Evolutionary conservation across 2,329 filamentous ascomycete genomes (phyloP).

Genomic region (Penicillium fuscoglaucum): DNA sequence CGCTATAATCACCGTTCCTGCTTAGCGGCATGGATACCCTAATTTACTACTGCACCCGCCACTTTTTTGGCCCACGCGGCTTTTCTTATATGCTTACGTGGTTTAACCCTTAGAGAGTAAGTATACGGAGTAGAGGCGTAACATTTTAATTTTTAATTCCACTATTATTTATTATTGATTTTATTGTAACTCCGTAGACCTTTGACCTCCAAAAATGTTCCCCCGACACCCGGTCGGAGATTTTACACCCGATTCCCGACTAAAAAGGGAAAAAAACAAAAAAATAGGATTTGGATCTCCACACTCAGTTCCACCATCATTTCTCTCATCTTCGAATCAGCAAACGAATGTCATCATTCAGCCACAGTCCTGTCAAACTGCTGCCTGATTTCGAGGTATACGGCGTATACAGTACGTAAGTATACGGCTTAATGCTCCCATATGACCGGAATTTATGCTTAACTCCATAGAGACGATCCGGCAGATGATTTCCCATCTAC

Average conservation of each 20-base stretch:
- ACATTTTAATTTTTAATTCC: background rate
- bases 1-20: conserved; percentile 7
- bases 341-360: conserved; percentile 9
- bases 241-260: conserved; percentile 4
- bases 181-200: background rate
- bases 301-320: conserved; percentile 2
- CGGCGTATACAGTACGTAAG: background rate
- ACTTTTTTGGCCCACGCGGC: conserved; percentile 23
- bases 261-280: background rate
- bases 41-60: conserved; percentile 9
- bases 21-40: conserved; percentile 14
- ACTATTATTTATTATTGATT: background rate
- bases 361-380: conserved; percentile 19
- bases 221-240: background rate
- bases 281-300: background rate
- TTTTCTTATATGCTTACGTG: conserved; percentile 2
- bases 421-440: conserved; percentile 8
- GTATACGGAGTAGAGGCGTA: conserved; percentile 7
- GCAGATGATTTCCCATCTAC: background rate
- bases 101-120: background rate
- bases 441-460: conserved; percentile 15
- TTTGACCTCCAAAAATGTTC: background rate
- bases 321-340: background rate
- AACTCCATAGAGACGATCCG: conserved; percentile 12
- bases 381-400: conserved; percentile 17